Base-by-base conservation (phyloP, 495 filamentous ascomycete genomes). In the Hypomontagnella monticulosa region DNA sequence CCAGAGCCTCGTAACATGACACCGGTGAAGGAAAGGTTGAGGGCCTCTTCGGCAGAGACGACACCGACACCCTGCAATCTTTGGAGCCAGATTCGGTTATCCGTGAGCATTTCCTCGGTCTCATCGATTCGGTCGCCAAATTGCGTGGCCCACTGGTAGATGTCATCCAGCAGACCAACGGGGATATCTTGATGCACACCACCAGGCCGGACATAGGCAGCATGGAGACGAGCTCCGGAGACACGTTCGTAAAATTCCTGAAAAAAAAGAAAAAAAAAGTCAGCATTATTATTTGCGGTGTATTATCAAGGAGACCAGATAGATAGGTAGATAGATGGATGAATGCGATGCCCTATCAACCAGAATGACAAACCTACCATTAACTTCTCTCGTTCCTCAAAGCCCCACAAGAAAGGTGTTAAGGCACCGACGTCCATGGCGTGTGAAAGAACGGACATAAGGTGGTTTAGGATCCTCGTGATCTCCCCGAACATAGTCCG, bases 191-290 rank as follows among this genome's bases (percentile, higher is more conserved):
- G 93, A 69, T 91, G 89, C 20, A 99, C 96, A 81, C 96, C 96
- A 69, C 96, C 96, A 33, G 96, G 96, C 69, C 96, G 91, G 70
- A 99, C 93, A 73, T 99, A 99, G 70, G 96, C 96, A 44, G 96
- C 93, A 78, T 99, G 96, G 62, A 99, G 88, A 82, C 96, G 94
- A 66, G 96, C 96, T 66, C 96, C 96, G 38, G 95, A 98, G 33
- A 98, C 96, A 78, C 96, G 93, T 78, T 99, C 96, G 75, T 99
- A 99, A 83, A 99, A 99, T 89, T 99, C 95, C 94, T 97, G 63
- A 40, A 43, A 63, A 18, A 7, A 36, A 8, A 6, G 16, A 11
- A 52, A 12, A 41, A 37, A 34, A 36, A n/a, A n/a, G 33, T 79
- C 76, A 74, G 70, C 49, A 48, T 54, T 38, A 44, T 48, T 36